A percentile compares a stretch with the other conserved stretches of the same genome.
phyloP scores from a whole-genome alignment of 2,329 filamentous ascomycete species.

The Clonostachys rosea region DNA sequence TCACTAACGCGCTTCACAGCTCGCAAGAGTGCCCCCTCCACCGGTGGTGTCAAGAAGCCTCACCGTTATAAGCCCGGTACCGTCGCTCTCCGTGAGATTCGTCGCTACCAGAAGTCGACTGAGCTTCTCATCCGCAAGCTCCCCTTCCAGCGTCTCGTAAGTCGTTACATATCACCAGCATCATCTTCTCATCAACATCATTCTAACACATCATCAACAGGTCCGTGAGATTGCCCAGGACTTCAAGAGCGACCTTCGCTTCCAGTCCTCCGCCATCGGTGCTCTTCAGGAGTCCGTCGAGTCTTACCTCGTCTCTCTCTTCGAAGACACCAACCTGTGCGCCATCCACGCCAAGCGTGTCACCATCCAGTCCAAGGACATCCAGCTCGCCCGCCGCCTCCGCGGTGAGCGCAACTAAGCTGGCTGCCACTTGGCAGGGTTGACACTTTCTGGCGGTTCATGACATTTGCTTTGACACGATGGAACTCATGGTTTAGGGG shows the following conservation, averaged over 20 bases:
- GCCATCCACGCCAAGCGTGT: constrained; percentile 99
- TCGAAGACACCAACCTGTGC: constrained; percentile 97
- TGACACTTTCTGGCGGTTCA: constrained; percentile 25
- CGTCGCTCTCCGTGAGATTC: constrained; percentile 96
- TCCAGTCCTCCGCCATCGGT: constrained; percentile 97
- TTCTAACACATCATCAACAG: constrained; percentile 23
- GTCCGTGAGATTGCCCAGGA: constrained; percentile 94
- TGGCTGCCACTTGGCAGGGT: constrained; percentile 1
- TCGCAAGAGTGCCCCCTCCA: constrained; percentile 95
- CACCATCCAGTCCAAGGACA: constrained; percentile 96
- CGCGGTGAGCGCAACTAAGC: constrained; percentile 86
- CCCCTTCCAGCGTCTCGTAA: constrained; percentile 90
- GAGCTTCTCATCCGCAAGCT: constrained; percentile 96
- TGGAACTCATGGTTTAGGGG: constrained; percentile 29
- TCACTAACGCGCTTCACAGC: constrained; percentile 26
- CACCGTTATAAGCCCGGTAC: constrained; percentile 88
- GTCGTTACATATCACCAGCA: constrained; percentile 11
- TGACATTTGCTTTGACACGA: constrained; percentile 33
- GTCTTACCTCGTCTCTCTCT: constrained; percentile 96
- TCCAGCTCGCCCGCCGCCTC: constrained; percentile 92
- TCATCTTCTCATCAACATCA: neutral
- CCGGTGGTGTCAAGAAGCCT: constrained; percentile 96
- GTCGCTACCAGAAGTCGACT: constrained; percentile 96
- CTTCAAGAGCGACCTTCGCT: constrained; percentile 92
- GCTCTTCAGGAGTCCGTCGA: constrained; percentile 98